phyloP scores from a whole-genome alignment of 2,329 filamentous ascomycete genomes.

The Chrysosporium keratinophilum region DNA sequence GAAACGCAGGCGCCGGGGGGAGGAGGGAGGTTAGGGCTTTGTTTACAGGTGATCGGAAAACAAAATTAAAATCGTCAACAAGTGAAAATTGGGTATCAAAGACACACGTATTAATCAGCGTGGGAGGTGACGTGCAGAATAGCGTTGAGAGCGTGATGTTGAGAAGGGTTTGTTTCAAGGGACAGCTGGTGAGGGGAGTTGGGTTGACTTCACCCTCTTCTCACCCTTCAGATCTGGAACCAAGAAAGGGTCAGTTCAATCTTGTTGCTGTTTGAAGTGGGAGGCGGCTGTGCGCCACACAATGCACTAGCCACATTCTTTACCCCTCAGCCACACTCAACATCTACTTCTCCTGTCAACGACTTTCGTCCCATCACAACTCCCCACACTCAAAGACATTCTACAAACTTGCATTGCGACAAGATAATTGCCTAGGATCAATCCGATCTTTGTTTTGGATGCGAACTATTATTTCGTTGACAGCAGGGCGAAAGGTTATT shows the following conservation, averaged over 20 bases:
- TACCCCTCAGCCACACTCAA: neutral
- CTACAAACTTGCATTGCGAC: too few relatives aligned
- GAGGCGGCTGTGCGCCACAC: slow-evolving; percentile 1
- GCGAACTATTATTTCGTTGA: too few relatives aligned
- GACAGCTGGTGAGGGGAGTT: slow-evolving; percentile 7
- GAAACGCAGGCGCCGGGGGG: slow-evolving; percentile 15
- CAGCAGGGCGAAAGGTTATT: too few relatives aligned
- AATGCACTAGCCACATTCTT: neutral
- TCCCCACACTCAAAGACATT: neutral
- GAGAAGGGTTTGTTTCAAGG: neutral
- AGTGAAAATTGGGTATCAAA: slow-evolving; percentile 10
- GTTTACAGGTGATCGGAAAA: neutral
- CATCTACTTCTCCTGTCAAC: neutral
- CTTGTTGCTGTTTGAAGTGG: neutral
- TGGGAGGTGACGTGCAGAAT: neutral
- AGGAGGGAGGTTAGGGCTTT: neutral
- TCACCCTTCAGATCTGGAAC: neutral
- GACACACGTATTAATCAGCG: neutral
- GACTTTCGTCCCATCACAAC: neutral
- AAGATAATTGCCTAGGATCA: too few relatives aligned
- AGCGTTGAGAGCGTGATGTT: neutral
- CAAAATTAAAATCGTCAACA: neutral
- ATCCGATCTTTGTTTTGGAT: too few relatives aligned
- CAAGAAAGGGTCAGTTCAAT: slow-evolving; percentile 1
- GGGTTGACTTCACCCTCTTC: neutral